Evolutionary conservation across 345 rosid genomes (phyloP).

Genomic region (Hibiscus tridactylites): DNA sequence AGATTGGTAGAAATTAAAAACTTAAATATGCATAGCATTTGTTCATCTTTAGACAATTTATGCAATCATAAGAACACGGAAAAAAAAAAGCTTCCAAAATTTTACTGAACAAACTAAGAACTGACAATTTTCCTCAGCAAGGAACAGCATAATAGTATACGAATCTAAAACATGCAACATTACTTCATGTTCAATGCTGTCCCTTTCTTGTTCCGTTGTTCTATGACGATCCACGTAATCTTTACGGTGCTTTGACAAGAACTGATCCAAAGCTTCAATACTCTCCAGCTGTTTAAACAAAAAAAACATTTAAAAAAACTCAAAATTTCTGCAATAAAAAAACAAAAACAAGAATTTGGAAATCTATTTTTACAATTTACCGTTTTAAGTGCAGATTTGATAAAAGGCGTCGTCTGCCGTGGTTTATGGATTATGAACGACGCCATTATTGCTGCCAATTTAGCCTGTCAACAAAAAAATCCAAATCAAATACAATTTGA

Average conservation of each 20-base stretch:
- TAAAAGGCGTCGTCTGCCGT: slow-evolving; percentile 51
- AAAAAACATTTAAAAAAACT: background rate
- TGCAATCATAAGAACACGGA: background rate
- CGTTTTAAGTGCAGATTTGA: slow-evolving; percentile 62
- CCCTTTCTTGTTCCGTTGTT: slow-evolving; percentile 77
- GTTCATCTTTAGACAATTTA: background rate
- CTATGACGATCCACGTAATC: slow-evolving; percentile 81
- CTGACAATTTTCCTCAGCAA: background rate
- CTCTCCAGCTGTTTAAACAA: slow-evolving; percentile 47
- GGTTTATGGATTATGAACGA: slow-evolving; percentile 78
- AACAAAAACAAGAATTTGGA: background rate
- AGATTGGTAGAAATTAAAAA: background rate
- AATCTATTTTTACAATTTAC: slow-evolving; percentile 20
- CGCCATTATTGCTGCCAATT: slow-evolving; percentile 70
- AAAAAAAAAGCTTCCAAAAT: background rate
- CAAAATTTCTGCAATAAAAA: background rate
- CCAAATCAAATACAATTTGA: background rate
- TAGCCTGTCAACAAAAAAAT: slow-evolving; percentile 32
- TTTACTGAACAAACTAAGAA: background rate
- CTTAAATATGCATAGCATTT: background rate
- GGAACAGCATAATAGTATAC: background rate
- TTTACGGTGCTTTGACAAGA: slow-evolving; percentile 67
- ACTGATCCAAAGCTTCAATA: slow-evolving; percentile 64
- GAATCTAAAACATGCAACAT: background rate
- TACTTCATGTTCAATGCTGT: slow-evolving; percentile 92